A percentile compares a stretch with the other conserved stretches of the same genome.
Conservation (phyloP, 352 stramenopile species). For the Phytopythium helicoides region DNA sequence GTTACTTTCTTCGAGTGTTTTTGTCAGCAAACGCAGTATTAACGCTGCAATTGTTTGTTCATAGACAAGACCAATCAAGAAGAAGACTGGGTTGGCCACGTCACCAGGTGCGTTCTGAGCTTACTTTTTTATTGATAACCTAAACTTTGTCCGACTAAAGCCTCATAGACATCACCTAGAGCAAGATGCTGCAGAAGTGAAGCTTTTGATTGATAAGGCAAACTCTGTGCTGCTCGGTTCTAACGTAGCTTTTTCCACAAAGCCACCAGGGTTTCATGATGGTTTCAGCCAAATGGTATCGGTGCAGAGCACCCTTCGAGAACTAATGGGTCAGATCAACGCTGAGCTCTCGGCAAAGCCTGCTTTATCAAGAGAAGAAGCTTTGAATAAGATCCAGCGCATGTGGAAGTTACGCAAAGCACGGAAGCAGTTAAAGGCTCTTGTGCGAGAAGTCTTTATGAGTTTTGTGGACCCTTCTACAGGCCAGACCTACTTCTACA, state of each 20-base stretch:
- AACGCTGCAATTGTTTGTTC: background rate
- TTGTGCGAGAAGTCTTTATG: constrained; percentile 60
- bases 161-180: constrained; percentile 52
- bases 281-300: constrained; percentile 30
- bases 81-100: constrained; percentile 58
- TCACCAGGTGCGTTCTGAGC: constrained; percentile 33
- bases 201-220: constrained; percentile 50
- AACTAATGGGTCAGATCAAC: constrained; percentile 43
- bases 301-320: constrained; percentile 42
- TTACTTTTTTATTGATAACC: background rate
- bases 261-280: constrained; percentile 21
- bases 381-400: constrained; percentile 62
- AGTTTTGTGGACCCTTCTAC: constrained; percentile 57
- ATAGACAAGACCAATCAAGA: constrained; percentile 53
- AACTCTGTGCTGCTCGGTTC: constrained; percentile 26
- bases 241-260: background rate
- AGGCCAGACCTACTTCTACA: constrained; percentile 78
- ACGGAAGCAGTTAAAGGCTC: constrained; percentile 59
- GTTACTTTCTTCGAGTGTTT: too few relatives aligned
- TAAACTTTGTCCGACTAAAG: background rate
- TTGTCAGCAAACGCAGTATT: too few relatives aligned
- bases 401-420: constrained; percentile 73
- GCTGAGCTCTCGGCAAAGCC: constrained; percentile 40
- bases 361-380: constrained; percentile 49
- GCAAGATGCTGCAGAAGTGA: constrained; percentile 59